Evolutionary conservation across 2,329 filamentous ascomycete genomes (phyloP).

Genomic region (Fusarium verticillioides): DNA sequence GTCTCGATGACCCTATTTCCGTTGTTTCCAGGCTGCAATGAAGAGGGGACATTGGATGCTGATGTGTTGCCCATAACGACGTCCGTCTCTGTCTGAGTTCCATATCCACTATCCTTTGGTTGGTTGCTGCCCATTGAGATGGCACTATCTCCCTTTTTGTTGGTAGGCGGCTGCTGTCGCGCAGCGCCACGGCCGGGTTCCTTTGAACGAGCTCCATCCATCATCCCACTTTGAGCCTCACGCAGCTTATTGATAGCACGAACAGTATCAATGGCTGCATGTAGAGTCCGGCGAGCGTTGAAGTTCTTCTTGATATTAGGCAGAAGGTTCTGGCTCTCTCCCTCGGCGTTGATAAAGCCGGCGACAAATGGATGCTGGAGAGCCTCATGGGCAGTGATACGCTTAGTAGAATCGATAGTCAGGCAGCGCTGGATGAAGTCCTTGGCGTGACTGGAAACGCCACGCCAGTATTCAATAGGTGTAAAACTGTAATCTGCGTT

Average conservation of each 20-base stretch:
- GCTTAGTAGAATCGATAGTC: slow-evolving; percentile 85
- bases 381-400: slow-evolving; percentile 90
- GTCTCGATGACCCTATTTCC: slow-evolving; percentile 71
- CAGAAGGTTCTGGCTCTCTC: slow-evolving; percentile 69
- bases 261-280: slow-evolving; percentile 77
- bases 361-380: slow-evolving; percentile 74
- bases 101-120: slow-evolving; percentile 62
- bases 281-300: slow-evolving; percentile 74
- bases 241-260: slow-evolving; percentile 77
- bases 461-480: slow-evolving; percentile 95
- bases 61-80: slow-evolving; percentile 61
- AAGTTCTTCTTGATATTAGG: slow-evolving; percentile 80
- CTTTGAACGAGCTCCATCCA: slow-evolving; percentile 68
- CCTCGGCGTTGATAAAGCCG: slow-evolving; percentile 60
- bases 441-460: slow-evolving; percentile 85
- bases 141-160: slow-evolving; percentile 58
- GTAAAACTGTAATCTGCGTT: slow-evolving; percentile 97
- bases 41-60: slow-evolving; percentile 56
- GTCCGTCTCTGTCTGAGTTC: slow-evolving; percentile 52
- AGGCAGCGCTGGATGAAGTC: slow-evolving; percentile 94
- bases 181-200: slow-evolving; percentile 58
- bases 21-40: slow-evolving; percentile 64
- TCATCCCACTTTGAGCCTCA: slow-evolving; percentile 69
- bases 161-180: slow-evolving; percentile 30
- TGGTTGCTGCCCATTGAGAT: slow-evolving; percentile 51